Percentiles rank a stretch among this genome's conserved stretches.
phyloP scores from a whole-genome alignment of 2,329 filamentous ascomycete genomes.

The Acephala macrosclerotiorum region DNA sequence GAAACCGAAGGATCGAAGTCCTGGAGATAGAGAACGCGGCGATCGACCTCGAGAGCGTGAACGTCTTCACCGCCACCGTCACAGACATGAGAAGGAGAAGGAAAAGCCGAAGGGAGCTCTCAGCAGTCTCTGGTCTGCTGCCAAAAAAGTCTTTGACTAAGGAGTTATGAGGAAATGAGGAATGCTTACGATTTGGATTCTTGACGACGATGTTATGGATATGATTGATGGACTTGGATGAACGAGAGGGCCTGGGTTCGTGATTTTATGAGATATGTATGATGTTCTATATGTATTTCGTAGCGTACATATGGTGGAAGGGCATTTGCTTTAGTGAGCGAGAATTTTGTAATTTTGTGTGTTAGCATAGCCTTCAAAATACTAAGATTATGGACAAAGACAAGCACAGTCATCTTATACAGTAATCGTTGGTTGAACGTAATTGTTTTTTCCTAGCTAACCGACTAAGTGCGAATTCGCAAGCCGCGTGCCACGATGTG shows the following conservation, averaged over 20 bases:
- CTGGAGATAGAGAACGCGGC: neutral
- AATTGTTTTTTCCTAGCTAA: no score
- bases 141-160: conserved; percentile 35
- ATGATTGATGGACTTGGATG: conserved; percentile 15
- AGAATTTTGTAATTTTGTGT: conserved; percentile 5
- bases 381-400: no score
- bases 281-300: conserved; percentile 30
- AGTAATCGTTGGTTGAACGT: no score
- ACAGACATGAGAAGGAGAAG: conserved; percentile 24
- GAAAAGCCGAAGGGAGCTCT: conserved; percentile 31
- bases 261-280: conserved; percentile 30
- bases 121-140: conserved; percentile 29
- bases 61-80: conserved; percentile 24
- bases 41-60: conserved; percentile 16
- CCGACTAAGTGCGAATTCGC: no score
- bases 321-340: conserved; percentile 1
- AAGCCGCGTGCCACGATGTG: no score
- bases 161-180: conserved; percentile 11
- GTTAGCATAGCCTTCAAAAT: neutral
- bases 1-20: conserved; percentile 22
- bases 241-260: conserved; percentile 5
- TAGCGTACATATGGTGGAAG: conserved; percentile 23
- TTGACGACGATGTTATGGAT: conserved; percentile 27
- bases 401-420: no score
- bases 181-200: neutral